Evolutionary conservation across 768 basidiomycete genomes (phyloP), one percentile per base, ranked within the genome.

Genomic region (Mycena venus): DNA sequence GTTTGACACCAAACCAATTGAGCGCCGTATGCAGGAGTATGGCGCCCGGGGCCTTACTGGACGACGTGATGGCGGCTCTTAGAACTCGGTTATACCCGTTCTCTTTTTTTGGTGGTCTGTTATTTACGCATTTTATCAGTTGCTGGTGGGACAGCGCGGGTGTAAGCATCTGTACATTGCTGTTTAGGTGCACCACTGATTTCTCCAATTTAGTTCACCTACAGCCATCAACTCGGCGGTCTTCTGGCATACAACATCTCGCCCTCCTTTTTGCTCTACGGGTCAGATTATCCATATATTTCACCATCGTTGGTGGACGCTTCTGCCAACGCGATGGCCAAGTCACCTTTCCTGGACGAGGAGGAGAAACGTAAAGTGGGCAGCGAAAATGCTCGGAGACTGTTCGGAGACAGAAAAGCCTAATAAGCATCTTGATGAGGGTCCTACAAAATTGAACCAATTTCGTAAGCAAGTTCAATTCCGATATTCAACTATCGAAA

Each of bases 91-190:
- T 11, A 58, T 17, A 6, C 19, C 32, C 25, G 38, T 42, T 14
- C n/a, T 31, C 21, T 55, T 15, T 32, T 25, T 25, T 29, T 14
- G 31, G 10, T 4, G 19, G 21, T n/a, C 42, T 53, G 25, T 44
- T 32, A 40, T 25, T 68, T 14, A 73, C 17, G 3, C 10, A 34
- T 61, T 34, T 23, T 14, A 29, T 49, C 47, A 74, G 73, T 21
- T 70, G 68, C 34, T 70, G 73, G 73, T 74, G 73, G 73, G 73
- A 74, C 49, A 74, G 68, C 31, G 73, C 73, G 10, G 73, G 73
- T 19, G 72, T 68, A 73, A 9, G 64, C 0, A 4, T 31, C 1
- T 25, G 5, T 40, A 29, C 2, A 53, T 23, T n/a, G 40, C n/a
- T 21, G 9, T 29, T 23, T n/a, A 29, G n/a, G 23, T 31, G 19